Evolutionary conservation across 129 eudicot genomes (phyloP), one percentile per base, ranked within the genome.

Genomic region (Pulicaria dysenterica): DNA sequence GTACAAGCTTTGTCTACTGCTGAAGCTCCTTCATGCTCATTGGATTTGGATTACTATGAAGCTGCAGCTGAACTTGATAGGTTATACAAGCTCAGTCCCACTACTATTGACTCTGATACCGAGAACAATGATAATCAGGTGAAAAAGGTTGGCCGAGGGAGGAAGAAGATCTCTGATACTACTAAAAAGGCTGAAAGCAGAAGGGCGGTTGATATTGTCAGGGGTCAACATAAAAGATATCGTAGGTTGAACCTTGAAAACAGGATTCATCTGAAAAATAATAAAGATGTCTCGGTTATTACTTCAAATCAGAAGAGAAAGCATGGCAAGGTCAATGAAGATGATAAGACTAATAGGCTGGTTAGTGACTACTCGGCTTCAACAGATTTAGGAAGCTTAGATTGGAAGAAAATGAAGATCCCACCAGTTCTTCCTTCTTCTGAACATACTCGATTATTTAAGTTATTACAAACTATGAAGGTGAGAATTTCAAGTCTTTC

Each of bases 321-420:
- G 43, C 73, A 16, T 36, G 64, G 50, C 3, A 81, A 82, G 73
- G 73, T 73, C 64, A 86, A 67, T 53, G 87, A 91, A 45, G 79
- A 72, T 75, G 95, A 82, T 49, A 95, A 81, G 71, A 74, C 86
- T 54, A 78, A 88, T 69, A 84, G 80, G 77, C 81, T 95, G 72
- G 85, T 95, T 54, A 86, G 83, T 62, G 95, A 85, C n/a, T 76
- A 91, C 77, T 84, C 97, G 1, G 74, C 51, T 58, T 86, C 97
- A 36, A 76, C 91, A 4, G 85, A 90, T 54, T 79, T 91, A 64
- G 88, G 74, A 64, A 86, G 90, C 86, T 75, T 84, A 40, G 95
- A 95, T 60, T 95, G 99, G 99, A 95, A 88, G 86, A 95, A 81
- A 69, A 91, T 90, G 99, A 95, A 95, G 87, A 95, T 95, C 37